Conservation (phyloP, 768 basidiomycete genomes). For the Hericium alpestre region DNA sequence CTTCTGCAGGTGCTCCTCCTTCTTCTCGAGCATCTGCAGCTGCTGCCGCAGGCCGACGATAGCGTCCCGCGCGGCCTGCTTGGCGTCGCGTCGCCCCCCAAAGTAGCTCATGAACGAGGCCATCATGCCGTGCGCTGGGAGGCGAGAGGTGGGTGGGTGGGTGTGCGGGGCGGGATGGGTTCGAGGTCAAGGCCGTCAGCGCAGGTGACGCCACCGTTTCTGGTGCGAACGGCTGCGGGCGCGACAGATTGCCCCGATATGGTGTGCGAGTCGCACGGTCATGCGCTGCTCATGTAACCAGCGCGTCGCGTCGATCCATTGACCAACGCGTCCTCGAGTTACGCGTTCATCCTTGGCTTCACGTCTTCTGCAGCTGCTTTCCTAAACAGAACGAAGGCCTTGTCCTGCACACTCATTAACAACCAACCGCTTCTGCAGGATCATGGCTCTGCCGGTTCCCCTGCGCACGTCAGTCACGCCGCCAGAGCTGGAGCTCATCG, state of each 20-base stretch:
- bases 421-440: not conserved
- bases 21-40: constrained; percentile 97
- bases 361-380: too few species aligned
- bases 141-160: not conserved
- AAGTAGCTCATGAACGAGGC: constrained; percentile 72
- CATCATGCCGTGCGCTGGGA: constrained; percentile 5
- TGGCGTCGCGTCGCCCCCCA: constrained; percentile 71
- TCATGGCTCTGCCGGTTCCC: constrained; percentile 69
- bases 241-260: not conserved
- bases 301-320: too few species aligned
- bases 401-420: not conserved
- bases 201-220: not conserved
- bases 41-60: constrained; percentile 91
- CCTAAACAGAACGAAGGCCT: too few species aligned
- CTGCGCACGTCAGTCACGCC: constrained; percentile 69
- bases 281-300: not conserved
- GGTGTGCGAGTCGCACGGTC: not conserved
- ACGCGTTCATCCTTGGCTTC: too few species aligned
- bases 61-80: constrained; percentile 80
- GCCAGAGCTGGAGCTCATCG: constrained; percentile 79
- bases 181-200: not conserved
- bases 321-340: too few species aligned
- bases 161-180: not conserved
- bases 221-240: not conserved
- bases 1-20: constrained; percentile 92